Base-by-base conservation (phyloP, 225 moss, liverwort and hornwort genomes). In the Bryoerythrophyllum caledonicum region DNA sequence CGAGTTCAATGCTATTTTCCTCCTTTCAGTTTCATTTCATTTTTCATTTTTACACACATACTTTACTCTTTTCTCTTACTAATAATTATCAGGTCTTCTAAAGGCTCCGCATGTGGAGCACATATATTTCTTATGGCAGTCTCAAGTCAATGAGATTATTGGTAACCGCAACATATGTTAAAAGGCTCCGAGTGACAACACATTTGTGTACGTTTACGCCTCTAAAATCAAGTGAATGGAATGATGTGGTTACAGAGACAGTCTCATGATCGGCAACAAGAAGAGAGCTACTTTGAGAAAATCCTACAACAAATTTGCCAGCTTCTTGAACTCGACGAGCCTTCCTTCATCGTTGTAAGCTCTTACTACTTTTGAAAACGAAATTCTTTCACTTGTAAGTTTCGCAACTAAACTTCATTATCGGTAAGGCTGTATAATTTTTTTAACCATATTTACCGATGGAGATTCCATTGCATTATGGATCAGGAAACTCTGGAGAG, bases 401-500 rank as follows among this genome's bases (percentile, higher is more conserved):
- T 49, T 3, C 32, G 7, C 58, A 57, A 38, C 10, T 23, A 53
- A 69, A 51, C 26, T 23, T 35, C 65, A 10, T 34, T 2, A 65
- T 37, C n/a, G 7, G 27, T 25, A 53, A 64, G 64, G 59, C 7
- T 69, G 26, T 59, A 46, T 32, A 24, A 66, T 54, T 13, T 35
- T n/a, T 17, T 10, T 19, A 27, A 38, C n/a, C 34, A 26, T 63
- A 16, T 74, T 60, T 68, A 53, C 65, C 34, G 37, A 57, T 68
- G n/a, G 43, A 59, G 43, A 35, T 35, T 26, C 56, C 55, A 57
- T 65, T 60, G 32, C 53, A 43, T 27, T 75, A 40, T 79, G 81
- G 44, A 79, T 77, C 83, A 95, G 93, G 95, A 88, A 82, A 92
- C 91, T 52, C 72, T 95, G 80, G 90, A 95, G 77, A 90, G 90